These are phyloP conservation scores for Cyclotella kingstonii DNA, from an alignment of 108 stramenopile genomes.

Conservation along the genomic window DNA sequence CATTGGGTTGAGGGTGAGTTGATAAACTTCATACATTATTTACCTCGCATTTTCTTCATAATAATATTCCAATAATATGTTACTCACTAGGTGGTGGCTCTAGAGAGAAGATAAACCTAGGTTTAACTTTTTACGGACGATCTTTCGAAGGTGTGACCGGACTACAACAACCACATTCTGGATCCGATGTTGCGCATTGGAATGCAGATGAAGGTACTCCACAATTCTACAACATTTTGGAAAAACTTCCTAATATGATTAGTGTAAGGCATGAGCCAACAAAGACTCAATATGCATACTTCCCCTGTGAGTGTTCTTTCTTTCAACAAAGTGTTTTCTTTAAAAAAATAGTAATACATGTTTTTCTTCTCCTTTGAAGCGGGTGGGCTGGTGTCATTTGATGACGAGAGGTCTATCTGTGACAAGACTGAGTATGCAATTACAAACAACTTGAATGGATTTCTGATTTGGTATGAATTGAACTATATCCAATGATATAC, in stretches of 20 bases:
- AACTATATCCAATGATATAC: no score
- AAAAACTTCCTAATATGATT: constrained; percentile 28
- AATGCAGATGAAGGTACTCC: constrained; percentile 43
- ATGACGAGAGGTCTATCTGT: constrained; percentile 34
- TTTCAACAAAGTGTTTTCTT: not conserved
- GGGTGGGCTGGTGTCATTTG: constrained; percentile 25
- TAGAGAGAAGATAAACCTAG: constrained; percentile 22
- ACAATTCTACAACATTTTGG: constrained; percentile 46
- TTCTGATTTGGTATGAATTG: constrained; percentile 41
- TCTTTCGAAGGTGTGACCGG: constrained; percentile 36
- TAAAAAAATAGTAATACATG: no score
- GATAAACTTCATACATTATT: no score
- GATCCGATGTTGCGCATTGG: constrained; percentile 25
- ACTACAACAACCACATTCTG: constrained; percentile 32
- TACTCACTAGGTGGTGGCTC: constrained; percentile 1
- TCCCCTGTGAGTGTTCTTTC: not conserved
- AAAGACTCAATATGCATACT: constrained; percentile 33
- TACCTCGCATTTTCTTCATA: not conserved
- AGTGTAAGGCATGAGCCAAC: constrained; percentile 24
- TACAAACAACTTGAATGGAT: constrained; percentile 28
- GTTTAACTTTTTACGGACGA: constrained; percentile 44
- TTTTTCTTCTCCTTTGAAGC: no score
- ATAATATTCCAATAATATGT: not conserved
- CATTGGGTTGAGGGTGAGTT: not conserved
- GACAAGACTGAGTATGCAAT: constrained; percentile 32